Evolutionary conservation across 495 filamentous ascomycete genomes (phyloP), one percentile per base, ranked within the genome.

Genomic region (Acidiella bohemica): DNA sequence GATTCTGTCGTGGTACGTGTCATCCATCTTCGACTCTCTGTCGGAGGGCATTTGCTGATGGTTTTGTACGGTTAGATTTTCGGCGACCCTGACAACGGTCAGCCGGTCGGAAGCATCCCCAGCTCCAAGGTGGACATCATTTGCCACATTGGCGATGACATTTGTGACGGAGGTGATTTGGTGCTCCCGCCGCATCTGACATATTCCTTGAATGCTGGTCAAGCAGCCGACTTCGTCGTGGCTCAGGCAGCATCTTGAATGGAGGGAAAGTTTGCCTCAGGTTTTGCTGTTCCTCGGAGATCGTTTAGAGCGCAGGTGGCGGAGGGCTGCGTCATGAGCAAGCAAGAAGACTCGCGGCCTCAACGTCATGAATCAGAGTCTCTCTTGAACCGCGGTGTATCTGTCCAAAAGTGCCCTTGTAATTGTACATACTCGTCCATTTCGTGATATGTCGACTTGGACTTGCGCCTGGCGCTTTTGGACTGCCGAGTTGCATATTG

Each of bases 51-150:
- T 23, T 4, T 7, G 26, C 16, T 37, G 10, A 12, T 24, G 14
- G 19, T 24, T 5, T 7, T 19, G n/a, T 39, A 19, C 17, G 3
- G 42, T 4, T 29, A 41, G 39, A 41, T 54, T n/a, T 57, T 57
- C 35, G 54, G 54, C n/a, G 54, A 57, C 35, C 54, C 54, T 28
- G 46, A 51, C 26, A 42, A 53, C 17, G 51, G 51, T 2, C 22
- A 50, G 27, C 23, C 54, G 11, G 46, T 57, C 12, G 50, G 50
- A 16, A 46, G 28, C 30, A 38, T 56, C 22, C 19, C 47, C 9
- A 41, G 41, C 24, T 46, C 44, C 19, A 47, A 53, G 23, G 49
- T 53, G n/a, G 35, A 43, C 27, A 44, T 51, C n/a, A 44, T 54
- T 32, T 57, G 54, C 29, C 50, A 56, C 32, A 41, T 32, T 3